Percentiles rank a stretch among this genome's conserved stretches.
phyloP scores from a whole-genome alignment of 1,284 basidiomycete genomes.

The Veloporphyrellus conicus region DNA sequence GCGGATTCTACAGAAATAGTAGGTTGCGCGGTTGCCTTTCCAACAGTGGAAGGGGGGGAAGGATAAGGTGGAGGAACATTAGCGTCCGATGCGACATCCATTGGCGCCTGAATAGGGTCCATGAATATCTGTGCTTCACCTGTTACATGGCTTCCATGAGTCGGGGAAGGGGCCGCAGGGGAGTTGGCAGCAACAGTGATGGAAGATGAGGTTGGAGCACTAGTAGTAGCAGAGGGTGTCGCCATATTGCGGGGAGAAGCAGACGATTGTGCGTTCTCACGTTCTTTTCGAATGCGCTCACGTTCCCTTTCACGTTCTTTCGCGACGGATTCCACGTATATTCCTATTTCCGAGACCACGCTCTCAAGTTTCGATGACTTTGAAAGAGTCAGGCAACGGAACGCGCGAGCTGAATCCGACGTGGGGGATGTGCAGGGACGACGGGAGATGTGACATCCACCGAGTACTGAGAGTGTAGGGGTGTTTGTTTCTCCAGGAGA shows the following conservation, averaged over 20 bases:
- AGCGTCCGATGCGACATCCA: constrained; percentile 17
- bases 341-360: constrained; percentile 55
- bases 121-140: constrained; percentile 16
- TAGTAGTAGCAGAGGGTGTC: constrained; percentile 24
- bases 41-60: constrained; percentile 49
- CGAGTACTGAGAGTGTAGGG: constrained; percentile 14
- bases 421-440: constrained; percentile 20
- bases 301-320: constrained; percentile 69
- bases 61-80: constrained; percentile 42
- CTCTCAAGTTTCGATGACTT: constrained; percentile 30
- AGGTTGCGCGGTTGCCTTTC: constrained; percentile 24
- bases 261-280: constrained; percentile 47
- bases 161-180: constrained; percentile 13
- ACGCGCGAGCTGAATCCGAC: constrained; percentile 24
- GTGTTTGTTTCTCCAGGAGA: constrained; percentile 7
- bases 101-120: constrained; percentile 11
- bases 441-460: constrained; percentile 20
- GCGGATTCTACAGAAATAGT: constrained; percentile 22
- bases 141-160: constrained; percentile 22
- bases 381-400: constrained; percentile 24
- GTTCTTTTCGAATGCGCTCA: constrained; percentile 62
- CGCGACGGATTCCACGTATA: constrained; percentile 66
- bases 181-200: constrained; percentile 12
- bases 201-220: constrained; percentile 14
- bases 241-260: constrained; percentile 34